Base-by-base conservation (phyloP, 305 asterid species). In the Nicotiana rustica region DNA sequence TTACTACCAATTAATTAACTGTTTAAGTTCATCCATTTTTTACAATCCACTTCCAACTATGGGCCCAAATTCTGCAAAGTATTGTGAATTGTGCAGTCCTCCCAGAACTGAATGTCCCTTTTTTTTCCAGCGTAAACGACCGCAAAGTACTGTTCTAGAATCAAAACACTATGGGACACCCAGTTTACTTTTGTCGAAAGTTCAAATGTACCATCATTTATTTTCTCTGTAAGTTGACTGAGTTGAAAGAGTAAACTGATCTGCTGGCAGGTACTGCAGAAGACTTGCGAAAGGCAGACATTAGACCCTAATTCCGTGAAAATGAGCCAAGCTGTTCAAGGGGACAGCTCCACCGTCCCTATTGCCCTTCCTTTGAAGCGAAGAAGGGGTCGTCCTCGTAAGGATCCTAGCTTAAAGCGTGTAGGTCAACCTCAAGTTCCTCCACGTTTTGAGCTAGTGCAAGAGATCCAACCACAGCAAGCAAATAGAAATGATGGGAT, bases 311-410 rank as follows among this genome's bases (percentile, higher is more conserved):
- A 66, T 57, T 76, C 80, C 76, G 67, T 76, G 68, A 81, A 79
- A 84, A 94, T 93, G 97, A 83, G 89, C 87, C 95, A 85, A 86
- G 80, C 86, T 65, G 84, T 82, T 77, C 95, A 92, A 82, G 92
- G 94, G 52, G 92, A 89, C 85, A 79, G 87, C 85, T 87, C 96
- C 29, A 85, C 85, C 78, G 80, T 78, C 70, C 87, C 85, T 21
- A 88, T 90, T 35, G 56, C 71, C 62, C 89, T 78, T 38, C 95
- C 94, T 29, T 80, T 79, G 68, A 93, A 92, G 89, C 93, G 97
- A 6, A 84, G 88, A 84, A 91, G 98, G 10, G 99, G 99, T 31
- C 97, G 98, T 65, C 98, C 99, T 6, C 92, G 95, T 19, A 96
- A 96, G 88, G 94, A 91, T 82, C 95, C 88, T 33, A 89, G 87